These are phyloP conservation scores for Aspergillus olivimuriae DNA, from an alignment of 495 filamentous ascomycete species.

Conservation along the genomic window DNA sequence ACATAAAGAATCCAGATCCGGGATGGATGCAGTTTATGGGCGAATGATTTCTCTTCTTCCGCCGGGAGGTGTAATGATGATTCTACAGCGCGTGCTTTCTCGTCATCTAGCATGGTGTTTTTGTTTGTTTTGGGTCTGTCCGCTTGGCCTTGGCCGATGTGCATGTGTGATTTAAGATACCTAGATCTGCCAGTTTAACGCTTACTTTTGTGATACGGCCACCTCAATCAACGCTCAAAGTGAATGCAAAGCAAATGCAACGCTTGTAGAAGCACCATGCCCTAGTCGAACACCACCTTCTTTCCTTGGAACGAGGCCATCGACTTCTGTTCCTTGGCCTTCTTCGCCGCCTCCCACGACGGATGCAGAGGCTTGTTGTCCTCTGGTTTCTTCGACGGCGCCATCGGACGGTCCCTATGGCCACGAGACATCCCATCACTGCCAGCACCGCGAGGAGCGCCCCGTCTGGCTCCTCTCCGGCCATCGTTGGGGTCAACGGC, in stretches of 20 bases:
- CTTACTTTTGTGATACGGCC: background rate
- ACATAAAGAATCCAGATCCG: slow-evolving; percentile 28
- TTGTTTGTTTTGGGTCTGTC: background rate
- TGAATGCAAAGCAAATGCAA: too few relatives aligned
- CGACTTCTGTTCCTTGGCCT: slow-evolving; percentile 63
- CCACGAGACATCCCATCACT: slow-evolving; percentile 4
- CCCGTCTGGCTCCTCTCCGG: slow-evolving; percentile 10
- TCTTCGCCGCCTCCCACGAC: slow-evolving; percentile 85
- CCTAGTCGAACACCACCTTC: slow-evolving; percentile 88
- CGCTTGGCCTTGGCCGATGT: background rate
- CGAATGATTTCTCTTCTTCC: slow-evolving; percentile 16
- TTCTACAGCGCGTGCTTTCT: background rate
- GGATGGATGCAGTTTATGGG: slow-evolving; percentile 39
- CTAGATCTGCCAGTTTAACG: slow-evolving; percentile 5
- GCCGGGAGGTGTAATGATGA: too few relatives aligned
- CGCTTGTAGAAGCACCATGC: background rate
- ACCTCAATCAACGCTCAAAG: too few relatives aligned
- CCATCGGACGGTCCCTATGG: slow-evolving; percentile 1
- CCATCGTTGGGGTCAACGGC: slow-evolving; percentile 27
- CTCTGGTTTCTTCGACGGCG: slow-evolving; percentile 25
- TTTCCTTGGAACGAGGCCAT: slow-evolving; percentile 69
- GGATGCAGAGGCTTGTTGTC: slow-evolving; percentile 75
- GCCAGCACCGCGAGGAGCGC: background rate
- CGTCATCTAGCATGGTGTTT: slow-evolving; percentile 7
- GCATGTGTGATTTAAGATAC: slow-evolving; percentile 8